Evolutionary conservation across 306 rosid genomes (phyloP), one percentile per base, ranked within the genome.

Genomic region (Senna tora): DNA sequence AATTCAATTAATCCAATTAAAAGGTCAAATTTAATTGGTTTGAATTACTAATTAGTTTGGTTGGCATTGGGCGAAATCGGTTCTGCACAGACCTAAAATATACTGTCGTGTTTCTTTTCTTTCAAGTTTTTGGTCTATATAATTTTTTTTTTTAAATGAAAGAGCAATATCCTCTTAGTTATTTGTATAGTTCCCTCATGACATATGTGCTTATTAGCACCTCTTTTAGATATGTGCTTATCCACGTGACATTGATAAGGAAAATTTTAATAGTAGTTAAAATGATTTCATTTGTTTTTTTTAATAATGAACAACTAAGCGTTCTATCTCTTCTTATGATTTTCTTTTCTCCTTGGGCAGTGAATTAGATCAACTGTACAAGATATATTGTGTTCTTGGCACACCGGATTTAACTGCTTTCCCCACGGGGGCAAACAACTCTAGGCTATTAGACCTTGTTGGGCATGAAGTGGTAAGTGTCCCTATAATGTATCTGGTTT

Each of bases 301-400:
- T n/a, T 13, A 69, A 43, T 43, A 65, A 22, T 47, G 59, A 39
- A 36, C 20, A 28, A 61, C 30, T 57, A 6, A 58, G 16, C 57
- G 68, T 83, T 60, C 42, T 53, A 16, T 65, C 67, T 52, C 67
- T 78, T 52, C 67, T 78, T 52, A 72, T 74, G 17, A 52, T 57
- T 17, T 74, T 11, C 34, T 73, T 75, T 58, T 55, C 51, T 80
- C 63, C 54, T 65, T 78, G 77, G 49, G 82, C 89, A 91, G 97
- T 83, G 97, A 87, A 85, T 82, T 91, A 53, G 97, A 91, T 85
- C 97, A 91, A 76, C 69, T 91, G 85, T 80, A 80, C 92, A 88
- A 88, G 87, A 87, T 91, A 80, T 84, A 88, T 75, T 36, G 80
- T 65, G 63, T 91, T 72, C 92, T 88, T 67, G 97, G 97, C 54